A percentile compares a stretch with the other conserved stretches of the same genome.
phyloP scores from a whole-genome alignment of 768 basidiomycete genomes.

The Suillus subaureus region DNA sequence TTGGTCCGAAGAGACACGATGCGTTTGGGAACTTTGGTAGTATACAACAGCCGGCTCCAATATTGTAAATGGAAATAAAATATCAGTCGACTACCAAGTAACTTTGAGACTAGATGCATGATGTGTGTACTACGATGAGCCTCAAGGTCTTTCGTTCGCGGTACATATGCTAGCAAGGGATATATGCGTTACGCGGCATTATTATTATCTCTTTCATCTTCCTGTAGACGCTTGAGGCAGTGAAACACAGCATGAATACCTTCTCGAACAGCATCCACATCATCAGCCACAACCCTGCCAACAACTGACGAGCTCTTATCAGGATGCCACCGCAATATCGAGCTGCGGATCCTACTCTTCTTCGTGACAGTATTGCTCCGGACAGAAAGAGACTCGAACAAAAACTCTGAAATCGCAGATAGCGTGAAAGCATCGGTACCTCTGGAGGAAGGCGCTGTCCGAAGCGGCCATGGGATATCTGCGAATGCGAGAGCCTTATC shows the following conservation, averaged over 20 bases:
- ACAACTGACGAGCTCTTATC: slow-evolving; percentile 57
- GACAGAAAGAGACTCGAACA: slow-evolving; percentile 48
- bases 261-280: slow-evolving; percentile 44
- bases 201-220: slow-evolving; percentile 26
- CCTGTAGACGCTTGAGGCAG: slow-evolving; percentile 36
- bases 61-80: no score
- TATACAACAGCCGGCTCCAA: no score
- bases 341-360: slow-evolving; percentile 58
- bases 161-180: neutral
- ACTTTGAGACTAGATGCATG: no score
- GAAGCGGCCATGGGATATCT: slow-evolving; percentile 68
- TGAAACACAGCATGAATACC: slow-evolving; percentile 49
- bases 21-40: no score
- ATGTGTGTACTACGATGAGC: neutral
- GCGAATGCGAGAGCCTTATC: slow-evolving; percentile 40
- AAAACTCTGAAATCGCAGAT: slow-evolving; percentile 48
- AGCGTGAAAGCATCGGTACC: slow-evolving; percentile 38
- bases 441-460: slow-evolving; percentile 15
- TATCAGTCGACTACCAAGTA: no score
- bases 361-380: slow-evolving; percentile 42
- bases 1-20: no score
- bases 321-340: slow-evolving; percentile 69
- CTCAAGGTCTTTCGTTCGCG: neutral
- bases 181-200: neutral
- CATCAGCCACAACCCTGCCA: slow-evolving; percentile 44